These are phyloP conservation scores for Rhamnella rubrinervis DNA, from an alignment of 331 rosid species.

Conservation along the genomic window DNA sequence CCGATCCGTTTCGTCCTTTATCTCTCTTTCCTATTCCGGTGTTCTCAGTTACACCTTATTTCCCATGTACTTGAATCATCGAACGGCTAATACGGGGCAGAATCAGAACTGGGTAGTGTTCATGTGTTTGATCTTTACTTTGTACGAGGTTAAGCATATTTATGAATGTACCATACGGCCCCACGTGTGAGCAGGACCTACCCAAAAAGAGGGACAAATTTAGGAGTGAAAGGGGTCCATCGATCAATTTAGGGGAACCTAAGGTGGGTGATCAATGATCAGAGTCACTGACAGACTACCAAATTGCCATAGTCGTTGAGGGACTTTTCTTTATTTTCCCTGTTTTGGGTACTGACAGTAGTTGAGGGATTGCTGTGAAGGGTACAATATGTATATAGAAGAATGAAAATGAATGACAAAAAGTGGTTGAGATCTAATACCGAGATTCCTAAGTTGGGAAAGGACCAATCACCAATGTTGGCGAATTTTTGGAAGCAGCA, in stretches of 20 bases:
- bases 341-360: too few relatives aligned
- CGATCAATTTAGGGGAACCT: neutral
- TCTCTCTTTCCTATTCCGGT: neutral
- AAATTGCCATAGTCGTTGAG: neutral
- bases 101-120: neutral
- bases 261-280: slow-evolving; percentile 10
- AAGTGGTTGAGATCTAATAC: too few relatives aligned
- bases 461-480: too few relatives aligned
- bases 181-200: neutral
- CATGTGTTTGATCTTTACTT: neutral
- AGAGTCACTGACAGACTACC: neutral
- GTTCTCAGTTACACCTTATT: neutral
- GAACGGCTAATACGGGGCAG: slow-evolving; percentile 10
- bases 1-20: slow-evolving; percentile 12
- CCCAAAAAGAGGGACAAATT: neutral
- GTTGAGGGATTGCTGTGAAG: slow-evolving; percentile 6
- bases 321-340: neutral
- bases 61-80: slow-evolving; percentile 7
- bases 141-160: slow-evolving; percentile 8
- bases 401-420: neutral
- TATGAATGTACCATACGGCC: too few relatives aligned
- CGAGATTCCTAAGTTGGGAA: too few relatives aligned
- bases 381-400: neutral
- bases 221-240: slow-evolving; percentile 6
- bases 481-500: too few relatives aligned